These are phyloP conservation scores for Termitomyces sp. DNA, from an alignment of 768 basidiomycete genomes.

Conservation along the genomic window DNA sequence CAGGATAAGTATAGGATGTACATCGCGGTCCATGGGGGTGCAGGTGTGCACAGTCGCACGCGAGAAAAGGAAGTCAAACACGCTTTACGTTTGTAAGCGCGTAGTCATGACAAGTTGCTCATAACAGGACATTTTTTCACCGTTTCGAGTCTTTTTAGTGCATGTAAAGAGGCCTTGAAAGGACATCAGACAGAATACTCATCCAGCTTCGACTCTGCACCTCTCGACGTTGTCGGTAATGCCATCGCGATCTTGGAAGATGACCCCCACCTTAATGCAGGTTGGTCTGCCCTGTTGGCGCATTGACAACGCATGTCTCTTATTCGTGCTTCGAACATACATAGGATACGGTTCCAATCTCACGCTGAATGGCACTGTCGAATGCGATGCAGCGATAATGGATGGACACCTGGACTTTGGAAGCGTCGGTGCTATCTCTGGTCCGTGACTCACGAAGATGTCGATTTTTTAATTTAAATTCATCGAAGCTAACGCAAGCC, in stretches of 20 bases:
- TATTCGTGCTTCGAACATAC: neutral
- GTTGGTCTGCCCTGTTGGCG: slow-evolving; percentile 27
- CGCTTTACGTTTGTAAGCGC: slow-evolving; percentile 50
- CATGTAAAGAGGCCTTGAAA: slow-evolving; percentile 44
- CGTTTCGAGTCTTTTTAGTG: slow-evolving; percentile 32
- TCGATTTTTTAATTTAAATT: neutral
- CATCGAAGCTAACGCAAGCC: neutral
- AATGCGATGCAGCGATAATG: slow-evolving; percentile 83
- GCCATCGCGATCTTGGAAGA: slow-evolving; percentile 64
- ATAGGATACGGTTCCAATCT: slow-evolving; percentile 77
- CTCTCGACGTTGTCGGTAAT: slow-evolving; percentile 45
- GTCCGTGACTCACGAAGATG: slow-evolving; percentile 28
- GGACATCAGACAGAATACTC: neutral
- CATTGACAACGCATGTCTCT: neutral
- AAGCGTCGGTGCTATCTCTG: slow-evolving; percentile 70
- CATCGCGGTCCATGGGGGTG: slow-evolving; percentile 76
- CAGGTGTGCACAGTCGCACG: slow-evolving; percentile 54
- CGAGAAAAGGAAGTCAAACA: slow-evolving; percentile 52
- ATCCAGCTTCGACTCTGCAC: slow-evolving; percentile 15
- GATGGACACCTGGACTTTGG: slow-evolving; percentile 49
- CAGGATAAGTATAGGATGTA: slow-evolving; percentile 26
- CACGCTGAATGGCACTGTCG: slow-evolving; percentile 68
- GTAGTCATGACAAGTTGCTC: neutral
- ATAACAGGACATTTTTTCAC: neutral
- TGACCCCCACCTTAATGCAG: slow-evolving; percentile 68